Conservation (phyloP, 2,329 filamentous ascomycete species). For the Diaporthe citriasiana region DNA sequence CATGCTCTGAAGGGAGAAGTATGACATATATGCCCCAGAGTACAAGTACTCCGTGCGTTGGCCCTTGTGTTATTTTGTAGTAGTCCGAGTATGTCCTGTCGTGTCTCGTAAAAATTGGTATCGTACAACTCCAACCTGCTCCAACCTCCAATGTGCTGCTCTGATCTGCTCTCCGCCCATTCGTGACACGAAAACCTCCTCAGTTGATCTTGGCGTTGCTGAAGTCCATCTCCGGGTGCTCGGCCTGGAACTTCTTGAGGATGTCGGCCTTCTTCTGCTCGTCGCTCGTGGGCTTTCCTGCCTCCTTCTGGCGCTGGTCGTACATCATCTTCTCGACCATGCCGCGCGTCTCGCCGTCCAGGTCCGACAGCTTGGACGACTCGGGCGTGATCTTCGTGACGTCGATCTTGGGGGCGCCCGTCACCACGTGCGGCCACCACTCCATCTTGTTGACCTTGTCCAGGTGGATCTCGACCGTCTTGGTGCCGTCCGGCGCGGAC, state of each 20-base stretch:
- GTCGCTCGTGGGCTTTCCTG: conserved; percentile 88
- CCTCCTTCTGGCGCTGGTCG: conserved; percentile 97
- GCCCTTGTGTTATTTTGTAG: background rate
- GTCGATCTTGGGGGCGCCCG: conserved; percentile 89
- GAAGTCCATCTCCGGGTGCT: conserved; percentile 82
- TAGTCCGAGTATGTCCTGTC: conserved; percentile 20
- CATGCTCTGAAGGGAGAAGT: conserved; percentile 53
- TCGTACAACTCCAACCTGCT: conserved; percentile 32
- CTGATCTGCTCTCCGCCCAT: background rate
- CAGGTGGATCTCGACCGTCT: conserved; percentile 83
- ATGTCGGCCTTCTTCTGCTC: conserved; percentile 97
- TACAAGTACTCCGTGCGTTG: background rate
- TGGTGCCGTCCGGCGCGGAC: conserved; percentile 76
- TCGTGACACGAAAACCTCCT: conserved; percentile 3
- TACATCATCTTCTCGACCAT: conserved; percentile 99
- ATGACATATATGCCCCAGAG: background rate
- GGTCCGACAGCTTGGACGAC: conserved; percentile 89
- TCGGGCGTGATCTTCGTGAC: conserved; percentile 95
- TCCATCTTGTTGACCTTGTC: conserved; percentile 98
- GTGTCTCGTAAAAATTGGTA: conserved; percentile 37
- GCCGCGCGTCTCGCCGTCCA: conserved; percentile 92
- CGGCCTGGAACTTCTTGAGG: conserved; percentile 89
- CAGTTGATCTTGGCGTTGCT: conserved; percentile 77
- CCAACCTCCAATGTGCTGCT: background rate
- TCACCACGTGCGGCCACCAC: conserved; percentile 97